These are phyloP conservation scores for Acer campestre DNA, from an alignment of 345 rosid species.

Conservation along the genomic window DNA sequence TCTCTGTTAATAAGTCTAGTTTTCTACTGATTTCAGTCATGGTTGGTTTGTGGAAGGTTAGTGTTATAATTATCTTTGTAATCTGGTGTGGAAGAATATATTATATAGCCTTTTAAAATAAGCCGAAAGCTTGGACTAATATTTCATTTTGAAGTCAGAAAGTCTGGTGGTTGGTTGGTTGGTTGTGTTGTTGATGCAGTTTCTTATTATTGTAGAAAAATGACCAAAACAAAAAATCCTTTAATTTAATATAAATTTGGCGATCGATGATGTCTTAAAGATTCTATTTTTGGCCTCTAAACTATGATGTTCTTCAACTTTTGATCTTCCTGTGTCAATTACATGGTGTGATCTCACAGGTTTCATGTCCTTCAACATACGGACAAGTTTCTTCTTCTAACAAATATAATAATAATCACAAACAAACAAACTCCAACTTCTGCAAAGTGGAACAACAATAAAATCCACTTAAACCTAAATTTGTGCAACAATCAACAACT, in stretches of 20 bases:
- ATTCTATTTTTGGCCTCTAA: constrained; percentile 1
- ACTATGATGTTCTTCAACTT: background rate
- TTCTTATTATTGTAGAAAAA: background rate
- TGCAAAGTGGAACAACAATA: constrained; percentile 11
- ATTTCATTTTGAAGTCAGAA: background rate
- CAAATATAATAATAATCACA: background rate
- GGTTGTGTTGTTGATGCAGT: constrained; percentile 5
- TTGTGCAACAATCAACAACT: background rate
- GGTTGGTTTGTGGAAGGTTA: background rate
- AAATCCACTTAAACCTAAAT: constrained; percentile 6
- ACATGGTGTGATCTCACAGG: background rate
- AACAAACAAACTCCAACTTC: background rate
- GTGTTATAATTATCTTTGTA: background rate
- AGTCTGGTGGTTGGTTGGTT: constrained; percentile 1
- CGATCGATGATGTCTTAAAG: background rate
- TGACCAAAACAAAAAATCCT: constrained; percentile 9
- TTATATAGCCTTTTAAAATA: background rate
- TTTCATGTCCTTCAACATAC: background rate
- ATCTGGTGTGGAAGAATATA: background rate
- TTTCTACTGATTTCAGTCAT: background rate
- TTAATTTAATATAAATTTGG: background rate
- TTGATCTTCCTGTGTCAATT: background rate
- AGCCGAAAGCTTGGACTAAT: constrained; percentile 9
- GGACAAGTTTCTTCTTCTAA: background rate
- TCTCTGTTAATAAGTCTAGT: constrained; percentile 10